Conservation (phyloP, 2,329 filamentous ascomycete genomes). For the Cordyceps militaris region DNA sequence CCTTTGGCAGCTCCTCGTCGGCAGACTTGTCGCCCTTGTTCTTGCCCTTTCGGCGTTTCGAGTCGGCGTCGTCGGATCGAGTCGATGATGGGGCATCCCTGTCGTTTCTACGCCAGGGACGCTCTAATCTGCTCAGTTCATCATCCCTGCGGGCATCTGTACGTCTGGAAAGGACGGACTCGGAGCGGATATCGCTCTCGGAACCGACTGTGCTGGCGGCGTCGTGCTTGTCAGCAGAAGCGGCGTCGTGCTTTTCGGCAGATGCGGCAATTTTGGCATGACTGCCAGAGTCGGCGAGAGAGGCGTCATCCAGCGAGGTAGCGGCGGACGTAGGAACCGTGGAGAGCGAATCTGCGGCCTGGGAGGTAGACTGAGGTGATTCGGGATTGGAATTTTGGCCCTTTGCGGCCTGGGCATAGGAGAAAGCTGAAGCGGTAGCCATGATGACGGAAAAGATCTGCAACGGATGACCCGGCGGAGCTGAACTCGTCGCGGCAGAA, state of each 20-base stretch:
- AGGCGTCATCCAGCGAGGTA: conserved; percentile 16
- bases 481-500: conserved; percentile 16
- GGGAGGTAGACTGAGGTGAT: conserved; percentile 31
- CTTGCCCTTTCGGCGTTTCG: conserved; percentile 49
- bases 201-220: conserved; percentile 29
- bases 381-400: conserved; percentile 38
- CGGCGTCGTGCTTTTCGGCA: conserved; percentile 28
- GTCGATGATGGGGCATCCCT: conserved; percentile 51
- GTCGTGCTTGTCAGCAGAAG: conserved; percentile 27
- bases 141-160: conserved; percentile 32
- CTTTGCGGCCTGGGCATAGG: conserved; percentile 93
- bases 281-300: conserved; percentile 18
- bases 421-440: conserved; percentile 61
- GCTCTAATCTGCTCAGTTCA: conserved; percentile 31
- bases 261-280: conserved; percentile 11
- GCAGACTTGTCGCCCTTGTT: conserved; percentile 45
- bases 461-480: conserved; percentile 19
- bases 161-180: conserved; percentile 26
- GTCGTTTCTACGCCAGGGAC: conserved; percentile 36
- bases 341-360: conserved; percentile 15
- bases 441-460: conserved; percentile 34
- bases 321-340: not conserved
- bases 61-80: conserved; percentile 55
- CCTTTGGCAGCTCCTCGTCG: conserved; percentile 55
- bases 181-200: conserved; percentile 30